A percentile compares a stretch with the other conserved stretches of the same genome.
These are phyloP conservation scores for Diddensiella santjacobensis DNA, from an alignment of 805 yeast species.

Conservation along the genomic window DNA sequence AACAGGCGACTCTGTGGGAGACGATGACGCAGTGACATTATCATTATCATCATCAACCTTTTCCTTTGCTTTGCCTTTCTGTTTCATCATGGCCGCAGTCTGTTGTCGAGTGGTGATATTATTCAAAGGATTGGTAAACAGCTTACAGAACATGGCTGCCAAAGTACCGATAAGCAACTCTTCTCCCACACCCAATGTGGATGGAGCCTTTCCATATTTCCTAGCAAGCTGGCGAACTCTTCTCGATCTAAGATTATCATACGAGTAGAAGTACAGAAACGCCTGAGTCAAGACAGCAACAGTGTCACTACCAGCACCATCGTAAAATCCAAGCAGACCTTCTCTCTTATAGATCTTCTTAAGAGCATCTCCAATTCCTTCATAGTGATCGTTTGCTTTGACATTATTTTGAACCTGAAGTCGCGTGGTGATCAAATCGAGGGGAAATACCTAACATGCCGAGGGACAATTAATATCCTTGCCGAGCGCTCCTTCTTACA, in stretches of 20 bases:
- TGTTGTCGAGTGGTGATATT: slow-evolving; percentile 32
- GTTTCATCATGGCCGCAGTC: slow-evolving; percentile 15
- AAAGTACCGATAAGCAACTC: slow-evolving; percentile 31
- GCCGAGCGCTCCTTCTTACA: no score
- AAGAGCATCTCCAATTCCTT: slow-evolving; percentile 72
- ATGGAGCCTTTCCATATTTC: slow-evolving; percentile 25
- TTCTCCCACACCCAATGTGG: slow-evolving; percentile 28
- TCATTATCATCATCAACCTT: background rate
- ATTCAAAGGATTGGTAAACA: slow-evolving; percentile 31
- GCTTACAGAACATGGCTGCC: slow-evolving; percentile 34
- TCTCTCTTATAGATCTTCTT: slow-evolving; percentile 63
- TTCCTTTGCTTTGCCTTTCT: background rate
- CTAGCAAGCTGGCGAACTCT: slow-evolving; percentile 20
- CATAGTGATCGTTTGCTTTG: slow-evolving; percentile 38
- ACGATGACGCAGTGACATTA: background rate
- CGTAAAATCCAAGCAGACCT: slow-evolving; percentile 69
- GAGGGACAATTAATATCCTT: no score
- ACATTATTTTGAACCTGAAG: slow-evolving; percentile 30
- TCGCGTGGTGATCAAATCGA: slow-evolving; percentile 32
- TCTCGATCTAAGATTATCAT: slow-evolving; percentile 28
- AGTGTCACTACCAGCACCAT: slow-evolving; percentile 60
- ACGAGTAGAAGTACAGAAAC: slow-evolving; percentile 33
- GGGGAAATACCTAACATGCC: slow-evolving; percentile 23
- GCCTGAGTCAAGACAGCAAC: slow-evolving; percentile 31
- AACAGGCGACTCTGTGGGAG: background rate